phyloP scores from a whole-genome alignment of 768 basidiomycete species.

The Asterophora lycoperdoides region DNA sequence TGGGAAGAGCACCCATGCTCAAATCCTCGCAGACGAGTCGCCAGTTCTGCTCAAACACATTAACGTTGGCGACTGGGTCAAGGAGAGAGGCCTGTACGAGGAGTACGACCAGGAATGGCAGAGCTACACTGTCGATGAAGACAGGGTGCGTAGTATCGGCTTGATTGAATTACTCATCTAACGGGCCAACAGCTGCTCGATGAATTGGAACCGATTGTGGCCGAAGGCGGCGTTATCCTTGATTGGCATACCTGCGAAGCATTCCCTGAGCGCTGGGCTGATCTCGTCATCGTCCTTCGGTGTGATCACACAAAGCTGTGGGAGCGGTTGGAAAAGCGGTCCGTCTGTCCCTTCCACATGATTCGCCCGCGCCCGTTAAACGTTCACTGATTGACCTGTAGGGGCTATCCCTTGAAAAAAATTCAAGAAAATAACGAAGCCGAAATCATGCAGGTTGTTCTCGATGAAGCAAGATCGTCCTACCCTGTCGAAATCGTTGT shows the following conservation, averaged over 20 bases:
- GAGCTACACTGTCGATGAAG: conserved; percentile 90
- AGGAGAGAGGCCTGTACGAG: conserved; percentile 75
- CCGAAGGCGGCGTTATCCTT: conserved; percentile 75
- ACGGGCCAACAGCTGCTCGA: conserved; percentile 64
- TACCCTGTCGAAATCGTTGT: conserved; percentile 87
- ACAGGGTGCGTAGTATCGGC: conserved; percentile 59
- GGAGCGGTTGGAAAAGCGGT: conserved; percentile 91
- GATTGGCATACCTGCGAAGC: conserved; percentile 95
- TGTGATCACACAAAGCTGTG: conserved; percentile 87
- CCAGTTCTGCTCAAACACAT: conserved; percentile 71
- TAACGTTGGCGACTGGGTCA: conserved; percentile 89
- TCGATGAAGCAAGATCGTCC: conserved; percentile 83
- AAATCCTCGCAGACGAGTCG: conserved; percentile 72
- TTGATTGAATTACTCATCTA: not conserved
- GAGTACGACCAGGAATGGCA: conserved; percentile 95
- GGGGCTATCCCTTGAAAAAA: conserved; percentile 85
- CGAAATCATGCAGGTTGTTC: conserved; percentile 93
- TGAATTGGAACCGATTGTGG: conserved; percentile 71
- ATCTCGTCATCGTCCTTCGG: conserved; percentile 88
- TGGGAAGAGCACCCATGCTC: conserved; percentile 91
- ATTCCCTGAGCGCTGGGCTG: conserved; percentile 96
- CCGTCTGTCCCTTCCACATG: conserved; percentile 15
- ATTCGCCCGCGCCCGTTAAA: conserved; percentile 1
- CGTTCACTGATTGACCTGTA: conserved; percentile 28
- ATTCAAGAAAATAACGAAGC: conserved; percentile 98